These are phyloP conservation scores for Coix lacrymajobi DNA, from an alignment of 176 grass and related monocot genomes.

Conservation along the genomic window DNA sequence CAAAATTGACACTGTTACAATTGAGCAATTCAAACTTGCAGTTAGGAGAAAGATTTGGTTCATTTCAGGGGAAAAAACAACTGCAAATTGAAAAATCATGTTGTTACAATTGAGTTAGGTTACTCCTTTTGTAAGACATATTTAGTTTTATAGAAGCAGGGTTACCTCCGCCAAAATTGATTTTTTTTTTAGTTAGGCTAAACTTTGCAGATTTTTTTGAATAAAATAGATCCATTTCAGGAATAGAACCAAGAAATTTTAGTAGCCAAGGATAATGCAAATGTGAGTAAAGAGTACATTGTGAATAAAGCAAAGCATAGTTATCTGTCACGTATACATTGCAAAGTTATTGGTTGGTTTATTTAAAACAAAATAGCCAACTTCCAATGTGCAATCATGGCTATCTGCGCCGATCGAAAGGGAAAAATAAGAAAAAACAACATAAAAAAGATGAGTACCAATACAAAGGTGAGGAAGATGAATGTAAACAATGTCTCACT, in stretches of 20 bases:
- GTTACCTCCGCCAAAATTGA: background rate
- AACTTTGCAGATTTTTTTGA: background rate
- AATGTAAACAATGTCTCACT: conserved; percentile 75
- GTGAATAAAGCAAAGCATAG: background rate
- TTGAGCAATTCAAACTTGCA: background rate
- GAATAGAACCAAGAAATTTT: background rate
- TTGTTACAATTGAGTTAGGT: background rate
- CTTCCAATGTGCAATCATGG: background rate
- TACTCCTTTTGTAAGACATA: background rate
- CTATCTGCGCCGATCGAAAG: background rate
- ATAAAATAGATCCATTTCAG: background rate
- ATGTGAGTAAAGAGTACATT: background rate
- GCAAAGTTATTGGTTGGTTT: background rate
- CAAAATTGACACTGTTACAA: background rate
- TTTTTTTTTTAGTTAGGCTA: background rate
- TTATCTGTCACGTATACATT: background rate
- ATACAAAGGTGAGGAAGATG: conserved; percentile 65
- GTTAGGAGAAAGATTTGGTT: background rate
- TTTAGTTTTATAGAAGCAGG: background rate
- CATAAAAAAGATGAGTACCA: conserved; percentile 41
- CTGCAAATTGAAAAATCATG: background rate
- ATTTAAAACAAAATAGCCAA: background rate
- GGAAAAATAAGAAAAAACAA: background rate
- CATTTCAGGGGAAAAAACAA: background rate
- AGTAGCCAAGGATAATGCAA: background rate